Evolutionary conservation across 2,329 filamentous ascomycete species (phyloP), one percentile per base, ranked within the genome.

Genomic region (Aspergillus candidus): DNA sequence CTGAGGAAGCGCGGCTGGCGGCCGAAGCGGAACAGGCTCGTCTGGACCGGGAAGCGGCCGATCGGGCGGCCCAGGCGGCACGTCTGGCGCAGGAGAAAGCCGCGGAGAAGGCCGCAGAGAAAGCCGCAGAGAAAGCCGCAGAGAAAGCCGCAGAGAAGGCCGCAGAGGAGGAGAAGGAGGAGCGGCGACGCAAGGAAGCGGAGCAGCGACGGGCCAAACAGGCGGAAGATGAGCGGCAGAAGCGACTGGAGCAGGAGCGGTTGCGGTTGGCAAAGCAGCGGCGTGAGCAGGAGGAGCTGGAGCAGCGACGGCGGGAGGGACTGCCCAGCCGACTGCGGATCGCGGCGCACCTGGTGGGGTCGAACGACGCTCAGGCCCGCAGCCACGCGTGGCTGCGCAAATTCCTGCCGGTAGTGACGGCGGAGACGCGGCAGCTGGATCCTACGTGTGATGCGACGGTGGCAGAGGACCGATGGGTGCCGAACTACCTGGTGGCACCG

Each of bases 401-500:
- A 38, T 73, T 73, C 52, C 63, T 72, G 54, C 72, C 72, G 15
- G 52, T 75, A 14, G 67, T 68, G 30, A 72, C 69, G 14, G 72
- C 67, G 7, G 61, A 61, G 34, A 72, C 68, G 6, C 53, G 56
- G 30, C 67, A 74, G 45, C 61, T 75, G 8, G 67, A 73, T 42
- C 61, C 65, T 11, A 48, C 49, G 17, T 71, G 66, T 54, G 54
- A 55, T 13, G 41, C 46, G 13, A 62, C 68, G 29, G 42, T 65
- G 31, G 65, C 63, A 12, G 60, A 69, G 18, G 72, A 75, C 45
- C 61, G 62, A 53, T 75, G 72, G 72, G 63, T 74, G 49, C 67
- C 70, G 15, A 75, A 74, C 44, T 72, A 72, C 50, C 61, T 74
- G 50, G 68, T 72, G 51, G 72, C 72, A 27, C 70, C 70, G 34